Evolutionary conservation across 2,329 filamentous ascomycete genomes (phyloP).

Genomic region (Pseudogymnoascus sp.): DNA sequence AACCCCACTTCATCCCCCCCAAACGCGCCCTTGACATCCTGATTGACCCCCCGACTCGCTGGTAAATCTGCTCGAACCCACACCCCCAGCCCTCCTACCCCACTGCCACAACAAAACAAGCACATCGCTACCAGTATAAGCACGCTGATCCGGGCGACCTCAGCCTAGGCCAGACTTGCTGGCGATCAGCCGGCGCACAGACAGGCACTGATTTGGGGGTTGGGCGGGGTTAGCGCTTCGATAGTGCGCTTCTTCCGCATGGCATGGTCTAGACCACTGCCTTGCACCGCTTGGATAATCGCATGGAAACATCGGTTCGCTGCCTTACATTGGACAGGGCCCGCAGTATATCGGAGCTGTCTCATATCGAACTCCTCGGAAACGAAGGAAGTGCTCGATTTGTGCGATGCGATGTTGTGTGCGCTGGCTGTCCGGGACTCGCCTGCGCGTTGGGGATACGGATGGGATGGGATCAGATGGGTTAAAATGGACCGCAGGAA

Average conservation of each 20-base stretch:
- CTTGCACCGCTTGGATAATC: neutral
- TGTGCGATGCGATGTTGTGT: constrained; percentile 4
- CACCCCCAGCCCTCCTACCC: neutral
- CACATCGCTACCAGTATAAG: neutral
- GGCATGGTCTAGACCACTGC: neutral
- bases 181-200: neutral
- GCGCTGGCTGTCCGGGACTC: neutral
- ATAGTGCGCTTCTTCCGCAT: neutral
- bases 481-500: neutral
- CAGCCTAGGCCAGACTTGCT: neutral
- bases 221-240: neutral
- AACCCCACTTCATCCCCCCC: neutral
- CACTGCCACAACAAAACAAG: neutral
- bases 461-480: neutral
- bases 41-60: neutral
- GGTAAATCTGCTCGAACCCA: neutral
- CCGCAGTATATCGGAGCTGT: neutral
- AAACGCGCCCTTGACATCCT: neutral
- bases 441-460: neutral
- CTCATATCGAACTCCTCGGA: neutral
- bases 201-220: neutral
- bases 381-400: neutral
- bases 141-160: neutral
- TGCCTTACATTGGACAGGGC: neutral
- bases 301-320: neutral